Evolutionary conservation across 345 rosid genomes (phyloP).

Genomic region (Bruguiera gymnorhiza): DNA sequence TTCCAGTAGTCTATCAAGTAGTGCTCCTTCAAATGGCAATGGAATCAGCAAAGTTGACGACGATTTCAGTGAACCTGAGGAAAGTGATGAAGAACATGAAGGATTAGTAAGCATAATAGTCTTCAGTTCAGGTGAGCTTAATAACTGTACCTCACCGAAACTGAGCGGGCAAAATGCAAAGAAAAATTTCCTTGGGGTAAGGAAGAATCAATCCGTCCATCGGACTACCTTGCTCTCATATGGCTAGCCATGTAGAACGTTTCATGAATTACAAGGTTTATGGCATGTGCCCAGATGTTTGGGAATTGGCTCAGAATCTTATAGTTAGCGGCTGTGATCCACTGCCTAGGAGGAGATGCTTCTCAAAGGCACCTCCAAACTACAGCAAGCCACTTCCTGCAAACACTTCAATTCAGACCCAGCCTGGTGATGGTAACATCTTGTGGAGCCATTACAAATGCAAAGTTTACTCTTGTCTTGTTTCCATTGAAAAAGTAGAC

Average conservation of each 20-base stretch:
- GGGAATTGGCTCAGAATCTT: constrained; percentile 48
- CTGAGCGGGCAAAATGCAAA: constrained; percentile 36
- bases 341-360: constrained; percentile 54
- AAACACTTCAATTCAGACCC: constrained; percentile 45
- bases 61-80: constrained; percentile 33
- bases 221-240: constrained; percentile 34
- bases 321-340: constrained; percentile 48
- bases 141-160: constrained; percentile 40
- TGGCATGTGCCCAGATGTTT: constrained; percentile 46
- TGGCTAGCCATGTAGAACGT: constrained; percentile 35
- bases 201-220: constrained; percentile 43
- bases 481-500: constrained; percentile 29
- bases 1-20: constrained; percentile 27
- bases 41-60: constrained; percentile 30
- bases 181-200: constrained; percentile 46
- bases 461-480: constrained; percentile 49
- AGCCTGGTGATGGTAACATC: constrained; percentile 38
- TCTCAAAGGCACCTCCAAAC: constrained; percentile 39
- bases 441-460: constrained; percentile 54
- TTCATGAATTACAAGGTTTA: constrained; percentile 44
- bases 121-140: constrained; percentile 44
- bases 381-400: constrained; percentile 32
- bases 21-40: constrained; percentile 11
- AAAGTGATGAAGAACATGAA: constrained; percentile 33
- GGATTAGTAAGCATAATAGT: constrained; percentile 10